Conservation (phyloP, 805 yeast genomes). For the Spathaspora hagerdaliae region DNA sequence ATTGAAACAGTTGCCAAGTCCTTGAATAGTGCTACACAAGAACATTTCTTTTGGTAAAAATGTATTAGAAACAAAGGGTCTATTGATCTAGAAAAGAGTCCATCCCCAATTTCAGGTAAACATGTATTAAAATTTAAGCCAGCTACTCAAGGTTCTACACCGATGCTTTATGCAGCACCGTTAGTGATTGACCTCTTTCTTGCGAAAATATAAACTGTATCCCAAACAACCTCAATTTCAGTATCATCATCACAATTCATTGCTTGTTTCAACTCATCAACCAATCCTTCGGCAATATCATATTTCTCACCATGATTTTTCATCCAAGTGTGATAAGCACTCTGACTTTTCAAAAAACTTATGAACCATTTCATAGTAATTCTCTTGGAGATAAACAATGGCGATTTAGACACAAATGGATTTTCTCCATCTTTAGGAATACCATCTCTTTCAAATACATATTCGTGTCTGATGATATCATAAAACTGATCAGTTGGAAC, state of each 20-base stretch:
- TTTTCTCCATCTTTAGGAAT: not conserved
- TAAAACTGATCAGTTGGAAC: conserved; percentile 22
- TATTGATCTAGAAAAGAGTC: too few species aligned
- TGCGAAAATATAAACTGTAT: conserved; percentile 52
- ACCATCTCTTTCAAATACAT: conserved; percentile 14
- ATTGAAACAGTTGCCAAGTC: too few species aligned
- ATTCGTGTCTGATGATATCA: conserved; percentile 22
- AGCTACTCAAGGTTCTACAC: too few species aligned
- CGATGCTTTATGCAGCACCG: too few species aligned
- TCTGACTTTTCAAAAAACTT: conserved; percentile 32
- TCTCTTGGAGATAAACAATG: conserved; percentile 8
- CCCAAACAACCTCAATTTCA: conserved; percentile 47
- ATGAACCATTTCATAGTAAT: conserved; percentile 16
- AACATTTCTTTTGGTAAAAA: too few species aligned
- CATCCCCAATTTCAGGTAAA: too few species aligned
- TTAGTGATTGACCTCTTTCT: conserved; percentile 12
- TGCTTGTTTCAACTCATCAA: conserved; percentile 37
- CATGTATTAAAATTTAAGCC: too few species aligned
- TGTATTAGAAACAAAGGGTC: too few species aligned
- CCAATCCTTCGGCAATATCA: conserved; percentile 48
- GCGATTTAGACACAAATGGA: not conserved
- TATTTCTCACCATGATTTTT: conserved; percentile 22
- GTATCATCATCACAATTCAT: conserved; percentile 47
- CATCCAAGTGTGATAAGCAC: conserved; percentile 38
- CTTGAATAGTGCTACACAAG: too few species aligned